A percentile compares a stretch with the other conserved stretches of the same genome.
These are phyloP conservation scores for Graphiopsis chlorocephala DNA, from an alignment of 2,329 filamentous ascomycete genomes.

Conservation along the genomic window DNA sequence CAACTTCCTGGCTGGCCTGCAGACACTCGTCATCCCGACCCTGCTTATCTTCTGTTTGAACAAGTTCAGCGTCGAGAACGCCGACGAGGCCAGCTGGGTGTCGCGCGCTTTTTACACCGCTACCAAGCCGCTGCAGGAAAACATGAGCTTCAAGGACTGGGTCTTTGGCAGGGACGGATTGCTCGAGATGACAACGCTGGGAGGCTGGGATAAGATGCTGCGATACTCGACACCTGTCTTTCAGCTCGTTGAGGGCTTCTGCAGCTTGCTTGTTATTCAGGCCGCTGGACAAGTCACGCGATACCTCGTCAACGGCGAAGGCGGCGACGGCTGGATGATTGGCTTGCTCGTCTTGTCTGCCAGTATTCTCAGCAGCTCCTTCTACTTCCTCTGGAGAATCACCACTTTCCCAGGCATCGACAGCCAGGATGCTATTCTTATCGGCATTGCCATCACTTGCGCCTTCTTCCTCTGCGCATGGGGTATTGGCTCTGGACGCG, in stretches of 20 bases:
- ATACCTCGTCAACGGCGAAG: conserved; percentile 86
- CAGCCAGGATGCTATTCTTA: conserved; percentile 87
- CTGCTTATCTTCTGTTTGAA: conserved; percentile 94
- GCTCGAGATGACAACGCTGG: conserved; percentile 74
- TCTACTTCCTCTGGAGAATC: conserved; percentile 96
- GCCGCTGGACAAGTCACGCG: conserved; percentile 89
- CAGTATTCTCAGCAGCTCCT: conserved; percentile 85
- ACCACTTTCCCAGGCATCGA: conserved; percentile 89
- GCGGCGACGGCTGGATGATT: conserved; percentile 97
- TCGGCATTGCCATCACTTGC: conserved; percentile 88
- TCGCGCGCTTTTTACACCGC: conserved; percentile 54
- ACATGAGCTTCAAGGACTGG: conserved; percentile 74
- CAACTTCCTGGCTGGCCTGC: conserved; percentile 67
- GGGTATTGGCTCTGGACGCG: conserved; percentile 89
- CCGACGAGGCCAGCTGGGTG: conserved; percentile 69
- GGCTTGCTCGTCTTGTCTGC: conserved; percentile 82
- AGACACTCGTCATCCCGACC: conserved; percentile 82
- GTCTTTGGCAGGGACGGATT: conserved; percentile 83
- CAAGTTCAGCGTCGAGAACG: conserved; percentile 90
- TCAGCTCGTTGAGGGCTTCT: conserved; percentile 93
- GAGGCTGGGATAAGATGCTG: conserved; percentile 83
- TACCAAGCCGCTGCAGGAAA: conserved; percentile 39
- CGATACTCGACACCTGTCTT: conserved; percentile 91
- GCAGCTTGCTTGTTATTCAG: conserved; percentile 92
- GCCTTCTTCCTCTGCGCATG: conserved; percentile 90